Base-by-base conservation (phyloP, 108 stramenopile genomes). In the Nannochloropsis oceanica region DNA sequence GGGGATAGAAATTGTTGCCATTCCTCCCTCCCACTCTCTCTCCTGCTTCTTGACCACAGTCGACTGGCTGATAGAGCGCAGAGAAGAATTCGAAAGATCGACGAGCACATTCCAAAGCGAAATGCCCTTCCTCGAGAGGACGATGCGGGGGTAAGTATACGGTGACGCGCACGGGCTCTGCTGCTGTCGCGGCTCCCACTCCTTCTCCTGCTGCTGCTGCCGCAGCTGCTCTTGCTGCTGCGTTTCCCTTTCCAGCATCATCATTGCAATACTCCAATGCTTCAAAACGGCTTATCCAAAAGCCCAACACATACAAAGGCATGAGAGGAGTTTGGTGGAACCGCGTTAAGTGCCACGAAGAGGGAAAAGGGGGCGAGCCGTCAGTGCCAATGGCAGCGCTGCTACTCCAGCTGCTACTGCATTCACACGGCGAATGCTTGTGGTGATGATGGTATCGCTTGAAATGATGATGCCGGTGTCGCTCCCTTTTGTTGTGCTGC, bases 51-150 rank as follows among this genome's bases (percentile, higher is more conserved):
- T 26, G 13, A n/a, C 9, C 26, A 44, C 59, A 43, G 42, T 26
- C 25, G 18, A 26, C 84, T 43, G 14, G 34, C 34, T 79, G 42
- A 20, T 86, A 89, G 25, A 86, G 79, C 25, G 44, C 82, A 8
- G 85, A 83, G 73, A 89, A 89, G 20, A 89, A 86, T 50, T 89
- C 83, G 26, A 86, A 86, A 8, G 85, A 82, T n/a, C 82, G 79
- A 26, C 82, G 43, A 20, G 88, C 81, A 46, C 44, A 42, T 9
- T 86, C 80, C 26, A 89, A 81, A 34, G 88, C 89, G 8, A 86
- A 89, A 24, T 83, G 81, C 27, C 43, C 87, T 12, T 87, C 87
- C 2, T 85, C 44, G 25, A 88, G 11, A 43, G 20, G 20, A 10
- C 81, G 27, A 50, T 42, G 44, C 26, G 43, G 12, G 43, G 85